Evolutionary conservation across 2,329 filamentous ascomycete genomes (phyloP).

Genomic region (Aspergillus ustus): DNA sequence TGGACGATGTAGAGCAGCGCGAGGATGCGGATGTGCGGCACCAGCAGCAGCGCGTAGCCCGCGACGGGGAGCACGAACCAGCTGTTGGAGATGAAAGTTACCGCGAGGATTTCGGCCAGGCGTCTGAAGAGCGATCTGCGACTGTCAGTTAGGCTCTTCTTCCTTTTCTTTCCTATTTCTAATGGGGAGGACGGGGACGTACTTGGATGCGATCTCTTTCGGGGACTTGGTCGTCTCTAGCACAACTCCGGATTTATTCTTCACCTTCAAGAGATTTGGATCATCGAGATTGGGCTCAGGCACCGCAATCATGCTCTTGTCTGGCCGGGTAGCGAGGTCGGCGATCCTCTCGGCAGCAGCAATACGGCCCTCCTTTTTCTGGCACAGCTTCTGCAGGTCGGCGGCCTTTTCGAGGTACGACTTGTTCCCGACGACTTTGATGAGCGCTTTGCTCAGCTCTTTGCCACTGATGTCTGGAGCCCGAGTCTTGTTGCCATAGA

Average conservation of each 20-base stretch:
- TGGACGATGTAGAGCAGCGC: slow-evolving; percentile 73
- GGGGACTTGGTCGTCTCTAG: slow-evolving; percentile 3
- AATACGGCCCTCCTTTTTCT: slow-evolving; percentile 27
- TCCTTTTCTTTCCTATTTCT: not conserved
- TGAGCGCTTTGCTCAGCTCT: slow-evolving; percentile 35
- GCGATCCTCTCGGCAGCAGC: slow-evolving; percentile 27
- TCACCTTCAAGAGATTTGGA: slow-evolving; percentile 17
- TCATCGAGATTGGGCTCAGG: slow-evolving; percentile 20
- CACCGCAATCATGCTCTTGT: slow-evolving; percentile 24
- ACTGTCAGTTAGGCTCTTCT: not conserved
- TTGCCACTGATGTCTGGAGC: slow-evolving; percentile 37
- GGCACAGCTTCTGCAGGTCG: slow-evolving; percentile 24
- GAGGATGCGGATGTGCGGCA: slow-evolving; percentile 77
- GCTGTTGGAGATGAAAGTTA: slow-evolving; percentile 23
- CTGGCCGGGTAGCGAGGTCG: slow-evolving; percentile 24
- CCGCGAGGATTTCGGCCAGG: slow-evolving; percentile 19
- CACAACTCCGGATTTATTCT: slow-evolving; percentile 18
- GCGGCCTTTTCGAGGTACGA: slow-evolving; percentile 25
- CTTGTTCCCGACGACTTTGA: slow-evolving; percentile 25
- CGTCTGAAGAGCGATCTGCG: slow-evolving; percentile 18
- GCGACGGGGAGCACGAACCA: slow-evolving; percentile 59
- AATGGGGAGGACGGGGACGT: not conserved
- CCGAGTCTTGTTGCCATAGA: slow-evolving; percentile 40
- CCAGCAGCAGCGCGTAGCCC: slow-evolving; percentile 82
- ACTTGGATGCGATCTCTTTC: slow-evolving; percentile 17